Evolutionary conservation across 2,329 filamentous ascomycete genomes (phyloP), one percentile per base, ranked within the genome.

Genomic region (Sporothrix variecibatus): DNA sequence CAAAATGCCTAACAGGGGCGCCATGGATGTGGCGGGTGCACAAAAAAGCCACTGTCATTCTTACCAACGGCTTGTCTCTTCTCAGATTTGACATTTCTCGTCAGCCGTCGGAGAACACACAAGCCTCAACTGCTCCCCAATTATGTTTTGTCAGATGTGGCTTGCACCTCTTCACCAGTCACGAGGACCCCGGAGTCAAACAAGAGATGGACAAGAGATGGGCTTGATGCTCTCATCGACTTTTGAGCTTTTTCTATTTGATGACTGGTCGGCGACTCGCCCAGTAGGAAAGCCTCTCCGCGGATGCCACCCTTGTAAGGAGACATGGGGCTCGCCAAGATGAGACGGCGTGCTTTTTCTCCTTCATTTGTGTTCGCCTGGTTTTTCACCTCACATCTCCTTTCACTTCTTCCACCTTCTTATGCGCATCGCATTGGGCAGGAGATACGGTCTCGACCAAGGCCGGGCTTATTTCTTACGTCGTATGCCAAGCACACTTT

Each of bases 41-140:
- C 43, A 68, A 51, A 20, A 62, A 15, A 26, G 65, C 43, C 43
- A 68, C 64, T 51, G 43, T 51, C 51, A 43, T 60, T 71, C 51
- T 56, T 15, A 23, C 49, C 51, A 71, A 71, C 68, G 68, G 68
- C 68, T 58, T 56, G 31, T 68, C 43, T 68, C 26, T 68, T 51
- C 17, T 68, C 64, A 31, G 40, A 49, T 34, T 31, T 65, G 62
- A 23, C 68, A 31, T n/a, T 2, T 43, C 7, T 53, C 11, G 46
- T 70, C 51, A 60, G 68, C 68, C 68, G 51, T 31, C 49, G 68
- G 51, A 60, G 51, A 46, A 17, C 40, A 56, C 31, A 56, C 26
- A 31, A 68, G 65, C 65, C 65, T 9, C 43, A 23, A 68, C 23
- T 34, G 26, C 26, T 15, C 23, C 43, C 43, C 2, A 11, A 51